A percentile compares a stretch with the other conserved stretches of the same genome.
Evolutionary conservation across 768 basidiomycete genomes (phyloP).

Genomic region (Suillus decipiens): DNA sequence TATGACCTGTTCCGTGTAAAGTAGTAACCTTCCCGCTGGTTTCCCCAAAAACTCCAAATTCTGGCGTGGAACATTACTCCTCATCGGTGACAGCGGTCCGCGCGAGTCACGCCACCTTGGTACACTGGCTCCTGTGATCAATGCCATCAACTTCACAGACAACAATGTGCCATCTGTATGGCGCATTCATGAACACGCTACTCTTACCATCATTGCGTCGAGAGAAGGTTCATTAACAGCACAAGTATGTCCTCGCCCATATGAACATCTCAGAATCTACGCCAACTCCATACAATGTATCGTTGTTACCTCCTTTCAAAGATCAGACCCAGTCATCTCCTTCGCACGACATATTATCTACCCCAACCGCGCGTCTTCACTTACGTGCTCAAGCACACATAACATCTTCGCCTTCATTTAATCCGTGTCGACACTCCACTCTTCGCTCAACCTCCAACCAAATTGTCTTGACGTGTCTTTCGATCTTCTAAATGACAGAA

Average conservation of each 20-base stretch:
- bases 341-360: conserved; percentile 4
- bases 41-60: neutral
- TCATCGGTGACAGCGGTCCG: conserved; percentile 11
- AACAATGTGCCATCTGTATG: neutral
- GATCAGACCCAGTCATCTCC: neutral
- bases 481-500: conserved; percentile 37
- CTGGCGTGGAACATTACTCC: neutral
- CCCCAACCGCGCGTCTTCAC: conserved; percentile 15
- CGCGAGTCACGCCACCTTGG: conserved; percentile 8
- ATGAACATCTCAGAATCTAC: conserved; percentile 7
- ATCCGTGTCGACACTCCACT: conserved; percentile 31
- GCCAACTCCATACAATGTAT: neutral
- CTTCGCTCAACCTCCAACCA: conserved; percentile 36
- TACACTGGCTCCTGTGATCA: conserved; percentile 31
- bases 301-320: conserved; percentile 3
- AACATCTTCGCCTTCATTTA: conserved; percentile 8
- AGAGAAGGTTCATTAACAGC: conserved; percentile 11
- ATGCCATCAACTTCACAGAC: conserved; percentile 27
- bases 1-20: conserved; percentile 16
- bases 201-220: conserved; percentile 5
- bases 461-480: conserved; percentile 36
- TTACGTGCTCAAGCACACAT: conserved; percentile 16
- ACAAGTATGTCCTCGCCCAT: conserved; percentile 13
- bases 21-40: conserved; percentile 7
- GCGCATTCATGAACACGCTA: neutral